A percentile compares a stretch with the other conserved stretches of the same genome.
phyloP scores from a whole-genome alignment of 1,284 basidiomycete species.

The Cryptococcus sp. region DNA sequence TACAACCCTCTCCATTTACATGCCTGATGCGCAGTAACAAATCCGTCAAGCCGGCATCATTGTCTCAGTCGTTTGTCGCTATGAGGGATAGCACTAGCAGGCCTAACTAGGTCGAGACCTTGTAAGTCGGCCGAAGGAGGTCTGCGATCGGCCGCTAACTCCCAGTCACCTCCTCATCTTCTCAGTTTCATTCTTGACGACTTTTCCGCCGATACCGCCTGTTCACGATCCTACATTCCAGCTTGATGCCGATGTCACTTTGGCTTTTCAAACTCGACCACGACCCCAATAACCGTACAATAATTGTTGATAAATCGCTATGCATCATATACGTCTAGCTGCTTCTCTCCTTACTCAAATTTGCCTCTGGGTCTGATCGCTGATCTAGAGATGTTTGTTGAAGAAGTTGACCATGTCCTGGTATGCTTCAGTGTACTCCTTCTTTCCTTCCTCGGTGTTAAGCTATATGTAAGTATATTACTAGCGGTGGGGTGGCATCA shows the following conservation, averaged over 20 bases:
- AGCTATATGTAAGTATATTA: conserved; percentile 8
- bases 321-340: not conserved
- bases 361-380: not conserved
- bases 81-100: conserved; percentile 13
- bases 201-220: too few relatives aligned
- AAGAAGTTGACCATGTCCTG: conserved; percentile 13
- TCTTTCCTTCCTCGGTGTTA: conserved; percentile 7
- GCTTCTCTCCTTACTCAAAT: not conserved
- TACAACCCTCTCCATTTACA: too few relatives aligned
- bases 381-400: conserved; percentile 4
- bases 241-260: too few relatives aligned
- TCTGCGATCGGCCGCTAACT: too few relatives aligned
- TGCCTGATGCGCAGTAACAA: not conserved
- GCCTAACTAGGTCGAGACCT: too few relatives aligned
- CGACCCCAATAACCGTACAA: too few relatives aligned
- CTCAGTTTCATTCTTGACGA: too few relatives aligned
- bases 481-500: not conserved
- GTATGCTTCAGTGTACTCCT: conserved; percentile 13
- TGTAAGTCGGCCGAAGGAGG: too few relatives aligned
- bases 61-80: conserved; percentile 27
- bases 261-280: too few relatives aligned
- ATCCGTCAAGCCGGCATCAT: conserved; percentile 29
- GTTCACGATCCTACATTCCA: too few relatives aligned
- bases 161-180: too few relatives aligned
- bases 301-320: not conserved